A percentile compares a stretch with the other conserved stretches of the same genome.
phyloP scores from a whole-genome alignment of 2,329 filamentous ascomycete genomes.

The Hymenoscyphus infarciens region DNA sequence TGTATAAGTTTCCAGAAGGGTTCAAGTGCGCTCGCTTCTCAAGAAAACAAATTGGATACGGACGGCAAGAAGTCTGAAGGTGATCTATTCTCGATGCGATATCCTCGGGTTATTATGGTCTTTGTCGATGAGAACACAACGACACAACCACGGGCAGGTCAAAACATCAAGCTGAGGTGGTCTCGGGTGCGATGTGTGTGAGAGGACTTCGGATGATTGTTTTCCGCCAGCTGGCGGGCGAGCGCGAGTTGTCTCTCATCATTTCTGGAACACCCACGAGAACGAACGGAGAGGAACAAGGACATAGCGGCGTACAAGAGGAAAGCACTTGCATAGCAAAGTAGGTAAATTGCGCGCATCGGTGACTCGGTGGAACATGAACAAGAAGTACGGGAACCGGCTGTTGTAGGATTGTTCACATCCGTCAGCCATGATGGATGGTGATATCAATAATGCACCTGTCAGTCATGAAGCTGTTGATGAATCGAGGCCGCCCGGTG shows the following conservation, averaged over 20 bases:
- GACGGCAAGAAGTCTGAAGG: not conserved
- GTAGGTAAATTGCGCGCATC: too few relatives aligned
- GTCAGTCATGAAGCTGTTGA: slow-evolving; percentile 4
- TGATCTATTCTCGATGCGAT: not conserved
- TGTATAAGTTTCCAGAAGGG: not conserved
- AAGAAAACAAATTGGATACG: not conserved
- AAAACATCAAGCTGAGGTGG: too few relatives aligned
- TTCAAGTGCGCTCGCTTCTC: not conserved
- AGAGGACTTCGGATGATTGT: slow-evolving; percentile 20
- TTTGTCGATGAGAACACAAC: not conserved
- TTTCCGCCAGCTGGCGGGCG: slow-evolving; percentile 13
- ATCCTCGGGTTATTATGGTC: not conserved
- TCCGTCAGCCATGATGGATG: not conserved
- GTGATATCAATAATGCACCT: too few relatives aligned
- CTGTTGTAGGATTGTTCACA: not conserved
- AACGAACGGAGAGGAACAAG: too few relatives aligned
- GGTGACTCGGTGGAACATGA: not conserved
- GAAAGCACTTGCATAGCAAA: not conserved
- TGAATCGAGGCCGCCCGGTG: not conserved
- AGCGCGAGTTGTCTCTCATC: not conserved
- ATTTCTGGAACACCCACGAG: slow-evolving; percentile 5
- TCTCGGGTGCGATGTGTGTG: slow-evolving; percentile 14
- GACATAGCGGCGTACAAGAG: not conserved
- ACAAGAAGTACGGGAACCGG: not conserved
- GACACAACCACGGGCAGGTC: slow-evolving; percentile 22